Conservation (phyloP, 2,329 filamentous ascomycete species). For the Fusarium torulosum region DNA sequence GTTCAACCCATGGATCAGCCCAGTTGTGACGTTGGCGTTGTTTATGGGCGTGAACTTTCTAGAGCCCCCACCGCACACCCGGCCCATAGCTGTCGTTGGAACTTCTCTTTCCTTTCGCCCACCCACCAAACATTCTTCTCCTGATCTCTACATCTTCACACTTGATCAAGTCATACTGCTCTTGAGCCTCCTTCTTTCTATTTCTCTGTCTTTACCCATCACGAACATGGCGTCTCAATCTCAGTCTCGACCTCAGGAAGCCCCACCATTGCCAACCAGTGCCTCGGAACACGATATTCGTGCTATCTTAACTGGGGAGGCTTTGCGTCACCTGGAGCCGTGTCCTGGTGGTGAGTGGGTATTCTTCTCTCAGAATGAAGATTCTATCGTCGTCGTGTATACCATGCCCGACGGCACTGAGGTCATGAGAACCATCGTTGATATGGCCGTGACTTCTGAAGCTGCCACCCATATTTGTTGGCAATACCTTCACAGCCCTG, state of each 20-base stretch:
- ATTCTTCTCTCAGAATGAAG: slow-evolving; percentile 1
- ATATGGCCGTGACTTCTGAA: slow-evolving; percentile 6
- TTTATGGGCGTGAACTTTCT: slow-evolving; percentile 6
- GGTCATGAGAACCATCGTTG: slow-evolving; percentile 2
- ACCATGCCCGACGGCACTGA: neutral
- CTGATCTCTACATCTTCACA: neutral
- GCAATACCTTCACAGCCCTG: slow-evolving; percentile 16
- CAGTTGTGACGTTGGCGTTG: neutral
- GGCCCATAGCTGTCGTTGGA: neutral
- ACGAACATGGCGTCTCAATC: slow-evolving; percentile 1
- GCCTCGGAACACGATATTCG: slow-evolving; percentile 10
- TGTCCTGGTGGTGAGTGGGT: slow-evolving; percentile 28
- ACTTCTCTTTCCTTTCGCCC: slow-evolving; percentile 1
- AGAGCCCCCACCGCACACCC: neutral
- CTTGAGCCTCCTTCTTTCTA: neutral
- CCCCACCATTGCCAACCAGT: neutral
- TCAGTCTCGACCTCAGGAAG: neutral
- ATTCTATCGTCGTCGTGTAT: slow-evolving; percentile 11
- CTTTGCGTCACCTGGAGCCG: slow-evolving; percentile 28
- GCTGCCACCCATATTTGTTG: slow-evolving; percentile 8
- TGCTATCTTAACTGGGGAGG: slow-evolving; percentile 6
- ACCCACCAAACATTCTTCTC: slow-evolving; percentile 3
- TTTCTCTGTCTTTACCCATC: neutral
- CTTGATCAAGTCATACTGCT: too few species aligned
- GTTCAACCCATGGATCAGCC: neutral